Conservation (phyloP, 2,329 filamentous ascomycete genomes). For the Dothideomycetidae sp. region DNA sequence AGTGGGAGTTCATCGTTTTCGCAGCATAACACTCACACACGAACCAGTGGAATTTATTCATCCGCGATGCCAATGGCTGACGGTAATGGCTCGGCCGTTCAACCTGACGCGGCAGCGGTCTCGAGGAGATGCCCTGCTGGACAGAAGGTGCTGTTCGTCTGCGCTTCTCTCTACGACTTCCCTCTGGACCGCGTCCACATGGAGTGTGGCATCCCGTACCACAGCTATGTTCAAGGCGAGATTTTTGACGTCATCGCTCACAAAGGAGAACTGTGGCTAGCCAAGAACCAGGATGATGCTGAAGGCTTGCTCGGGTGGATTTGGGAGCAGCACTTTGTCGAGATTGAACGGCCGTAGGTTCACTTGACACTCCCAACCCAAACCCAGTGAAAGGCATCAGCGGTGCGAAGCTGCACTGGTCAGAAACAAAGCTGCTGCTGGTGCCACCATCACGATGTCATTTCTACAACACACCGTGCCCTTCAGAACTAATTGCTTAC, state of each 20-base stretch:
- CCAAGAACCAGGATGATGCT: conserved; percentile 88
- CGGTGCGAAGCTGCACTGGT: too few species aligned
- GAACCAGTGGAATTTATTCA: conserved; percentile 47
- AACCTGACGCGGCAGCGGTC: conserved; percentile 11
- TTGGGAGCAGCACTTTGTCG: conserved; percentile 88
- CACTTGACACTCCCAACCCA: too few species aligned
- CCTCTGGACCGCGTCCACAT: conserved; percentile 85
- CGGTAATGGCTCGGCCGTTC: conserved; percentile 9
- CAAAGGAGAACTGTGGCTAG: conserved; percentile 94
- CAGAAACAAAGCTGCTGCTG: too few species aligned
- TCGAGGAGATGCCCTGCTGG: conserved; percentile 16
- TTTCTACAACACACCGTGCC: too few species aligned
- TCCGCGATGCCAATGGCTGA: conserved; percentile 75
- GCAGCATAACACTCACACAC: conserved; percentile 12
- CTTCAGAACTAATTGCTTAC: too few species aligned
- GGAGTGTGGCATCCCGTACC: conserved; percentile 88
- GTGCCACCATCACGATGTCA: too few species aligned
- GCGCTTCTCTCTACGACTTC: conserved; percentile 90
- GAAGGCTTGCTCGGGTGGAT: conserved; percentile 80
- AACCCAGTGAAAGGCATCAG: too few species aligned
- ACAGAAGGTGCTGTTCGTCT: conserved; percentile 60
- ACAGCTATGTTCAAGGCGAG: conserved; percentile 91
- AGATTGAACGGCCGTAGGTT: too few species aligned
- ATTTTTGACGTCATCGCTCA: conserved; percentile 64
- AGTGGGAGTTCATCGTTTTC: conserved; percentile 22